These are phyloP conservation scores for Trichophyton mentagrophytes DNA, from an alignment of 2,329 filamentous ascomycete genomes.

Conservation along the genomic window DNA sequence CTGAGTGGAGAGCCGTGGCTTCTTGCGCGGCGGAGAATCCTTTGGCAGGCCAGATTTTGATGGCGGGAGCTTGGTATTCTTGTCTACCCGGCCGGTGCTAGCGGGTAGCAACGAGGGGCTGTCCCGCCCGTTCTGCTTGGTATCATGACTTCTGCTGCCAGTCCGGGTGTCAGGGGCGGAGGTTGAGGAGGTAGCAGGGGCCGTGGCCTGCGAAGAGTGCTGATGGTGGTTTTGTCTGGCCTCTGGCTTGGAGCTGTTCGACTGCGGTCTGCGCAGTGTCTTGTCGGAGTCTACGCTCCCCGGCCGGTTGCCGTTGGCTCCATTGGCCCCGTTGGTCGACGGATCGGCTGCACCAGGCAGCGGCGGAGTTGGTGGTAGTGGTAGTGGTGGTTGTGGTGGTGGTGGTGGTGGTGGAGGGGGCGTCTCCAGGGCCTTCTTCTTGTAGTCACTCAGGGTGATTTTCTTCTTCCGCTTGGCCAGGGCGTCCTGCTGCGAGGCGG, in stretches of 20 bases:
- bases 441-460: slow-evolving; percentile 50
- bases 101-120: neutral
- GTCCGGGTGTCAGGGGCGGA: neutral
- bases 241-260: slow-evolving; percentile 2
- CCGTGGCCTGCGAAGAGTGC: no score
- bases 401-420: neutral
- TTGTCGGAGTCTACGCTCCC: neutral
- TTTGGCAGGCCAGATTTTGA: neutral
- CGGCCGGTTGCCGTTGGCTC: neutral
- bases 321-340: slow-evolving; percentile 2
- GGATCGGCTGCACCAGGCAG: neutral
- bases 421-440: slow-evolving; percentile 38
- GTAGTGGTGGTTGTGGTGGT: no score
- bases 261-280: neutral
- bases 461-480: slow-evolving; percentile 43
- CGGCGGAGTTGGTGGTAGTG: neutral
- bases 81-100: neutral
- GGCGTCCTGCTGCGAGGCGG: slow-evolving; percentile 23
- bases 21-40: slow-evolving; percentile 24
- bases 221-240: slow-evolving; percentile 8
- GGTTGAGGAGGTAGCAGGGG: neutral
- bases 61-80: neutral
- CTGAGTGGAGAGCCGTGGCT: slow-evolving; percentile 24
- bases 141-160: neutral
- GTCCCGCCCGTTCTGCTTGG: neutral